Percentiles rank a stretch among this genome's conserved stretches.
These are phyloP conservation scores for Aspergillus fumigatus DNA, from an alignment of 2,329 filamentous ascomycete genomes.

Conservation along the genomic window DNA sequence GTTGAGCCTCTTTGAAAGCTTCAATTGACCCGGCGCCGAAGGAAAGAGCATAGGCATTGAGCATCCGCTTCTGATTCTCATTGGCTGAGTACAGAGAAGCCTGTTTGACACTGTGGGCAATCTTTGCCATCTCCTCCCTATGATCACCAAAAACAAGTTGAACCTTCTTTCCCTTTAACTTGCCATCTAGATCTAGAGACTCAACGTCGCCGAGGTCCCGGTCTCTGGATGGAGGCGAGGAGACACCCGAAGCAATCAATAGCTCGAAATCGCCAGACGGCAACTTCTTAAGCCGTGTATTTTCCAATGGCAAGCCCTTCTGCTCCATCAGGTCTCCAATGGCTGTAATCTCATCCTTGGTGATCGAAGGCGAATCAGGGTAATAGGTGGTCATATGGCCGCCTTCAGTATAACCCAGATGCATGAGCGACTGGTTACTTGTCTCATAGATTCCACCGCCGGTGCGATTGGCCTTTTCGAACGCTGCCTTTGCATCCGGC, in stretches of 20 bases:
- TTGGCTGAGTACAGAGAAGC: constrained; percentile 68
- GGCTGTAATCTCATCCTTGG: constrained; percentile 67
- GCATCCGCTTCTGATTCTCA: constrained; percentile 69
- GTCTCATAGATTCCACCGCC: constrained; percentile 67
- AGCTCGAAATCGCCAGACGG: constrained; percentile 63
- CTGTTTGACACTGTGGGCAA: constrained; percentile 61
- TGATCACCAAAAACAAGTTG: constrained; percentile 73
- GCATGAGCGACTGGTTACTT: constrained; percentile 60
- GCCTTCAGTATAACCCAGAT: constrained; percentile 69
- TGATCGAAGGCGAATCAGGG: constrained; percentile 69
- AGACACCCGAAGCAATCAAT: constrained; percentile 66
- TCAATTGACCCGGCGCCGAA: constrained; percentile 71
- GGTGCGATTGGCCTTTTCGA: constrained; percentile 56
- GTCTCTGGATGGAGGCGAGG: constrained; percentile 55
- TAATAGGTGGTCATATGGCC: constrained; percentile 81
- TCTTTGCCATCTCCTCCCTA: constrained; percentile 63
- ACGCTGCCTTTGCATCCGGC: constrained; percentile 58
- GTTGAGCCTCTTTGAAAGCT: constrained; percentile 74
- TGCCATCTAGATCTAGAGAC: constrained; percentile 57
- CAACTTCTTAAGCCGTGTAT: constrained; percentile 69
- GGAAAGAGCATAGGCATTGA: constrained; percentile 67
- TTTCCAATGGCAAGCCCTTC: constrained; percentile 67
- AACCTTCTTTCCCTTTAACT: constrained; percentile 62
- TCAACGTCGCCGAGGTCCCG: constrained; percentile 66
- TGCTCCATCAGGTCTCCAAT: constrained; percentile 69